phyloP scores from a whole-genome alignment of 768 basidiomycete species.

The Boletus reticulatus region DNA sequence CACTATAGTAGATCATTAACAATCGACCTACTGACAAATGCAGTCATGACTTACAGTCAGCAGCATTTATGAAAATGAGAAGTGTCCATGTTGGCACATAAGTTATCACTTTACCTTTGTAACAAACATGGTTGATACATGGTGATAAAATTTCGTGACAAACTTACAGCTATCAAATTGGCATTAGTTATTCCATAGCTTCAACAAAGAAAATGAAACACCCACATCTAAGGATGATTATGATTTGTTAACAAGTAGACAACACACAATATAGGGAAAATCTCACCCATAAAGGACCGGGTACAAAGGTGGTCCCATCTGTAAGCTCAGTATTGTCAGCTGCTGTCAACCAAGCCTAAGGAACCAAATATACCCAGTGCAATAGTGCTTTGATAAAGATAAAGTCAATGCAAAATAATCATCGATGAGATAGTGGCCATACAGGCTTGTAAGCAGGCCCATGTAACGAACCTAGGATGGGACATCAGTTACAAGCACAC shows the following conservation, averaged over 20 bases:
- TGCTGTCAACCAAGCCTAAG: too few species aligned
- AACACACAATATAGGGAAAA: background rate
- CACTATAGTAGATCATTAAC: background rate
- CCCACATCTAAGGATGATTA: conserved; percentile 1
- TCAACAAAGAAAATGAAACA: background rate
- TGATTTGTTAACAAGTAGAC: background rate
- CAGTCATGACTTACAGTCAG: background rate
- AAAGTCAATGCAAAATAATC: background rate
- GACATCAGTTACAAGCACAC: background rate
- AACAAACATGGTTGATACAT: background rate
- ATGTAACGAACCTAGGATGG: conserved; percentile 8
- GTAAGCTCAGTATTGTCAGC: background rate
- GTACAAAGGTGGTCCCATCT: background rate
- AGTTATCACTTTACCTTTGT: background rate
- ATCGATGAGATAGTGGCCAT: background rate
- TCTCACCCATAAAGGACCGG: conserved; percentile 3
- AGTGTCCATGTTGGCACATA: background rate
- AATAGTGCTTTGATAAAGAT: background rate
- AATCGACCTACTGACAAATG: background rate
- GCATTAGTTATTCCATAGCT: background rate
- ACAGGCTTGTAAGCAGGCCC: conserved; percentile 1
- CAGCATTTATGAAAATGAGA: background rate
- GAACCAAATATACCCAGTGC: background rate
- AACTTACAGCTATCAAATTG: background rate
- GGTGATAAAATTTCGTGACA: too few species aligned